These are phyloP conservation scores for Cryptococcus deneoformans DNA, from an alignment of 1,284 basidiomycete species.

Conservation along the genomic window DNA sequence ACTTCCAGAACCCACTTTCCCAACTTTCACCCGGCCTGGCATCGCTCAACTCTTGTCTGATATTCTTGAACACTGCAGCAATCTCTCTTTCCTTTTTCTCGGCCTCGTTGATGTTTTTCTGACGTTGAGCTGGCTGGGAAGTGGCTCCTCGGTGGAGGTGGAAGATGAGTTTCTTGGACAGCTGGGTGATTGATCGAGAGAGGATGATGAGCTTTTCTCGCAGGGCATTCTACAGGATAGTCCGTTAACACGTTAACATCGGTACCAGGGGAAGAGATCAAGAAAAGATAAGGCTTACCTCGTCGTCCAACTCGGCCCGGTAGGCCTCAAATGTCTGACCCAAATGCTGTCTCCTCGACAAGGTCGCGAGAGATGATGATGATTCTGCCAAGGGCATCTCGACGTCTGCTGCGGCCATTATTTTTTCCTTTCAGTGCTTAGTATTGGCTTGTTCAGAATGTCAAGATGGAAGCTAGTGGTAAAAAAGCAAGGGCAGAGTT, in stretches of 20 bases:
- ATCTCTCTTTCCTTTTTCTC: conserved; percentile 69
- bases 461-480: too few species aligned
- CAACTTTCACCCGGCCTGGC: conserved; percentile 55
- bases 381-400: too few species aligned
- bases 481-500: too few species aligned
- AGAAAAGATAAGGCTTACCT: conserved; percentile 25
- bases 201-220: conserved; percentile 49
- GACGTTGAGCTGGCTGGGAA: conserved; percentile 25
- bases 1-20: conserved; percentile 66
- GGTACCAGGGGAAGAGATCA: neutral
- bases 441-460: too few species aligned
- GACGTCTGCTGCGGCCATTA: too few species aligned
- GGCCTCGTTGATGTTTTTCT: conserved; percentile 53
- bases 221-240: conserved; percentile 40
- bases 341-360: conserved; percentile 29
- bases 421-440: too few species aligned
- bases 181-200: conserved; percentile 76
- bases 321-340: conserved; percentile 42
- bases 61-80: conserved; percentile 60
- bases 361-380: too few species aligned
- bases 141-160: conserved; percentile 73
- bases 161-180: conserved; percentile 96
- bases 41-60: conserved; percentile 64
- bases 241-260: neutral
- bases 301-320: conserved; percentile 40